phyloP scores from a whole-genome alignment of 768 basidiomycete species.

The Suillus plorans region DNA sequence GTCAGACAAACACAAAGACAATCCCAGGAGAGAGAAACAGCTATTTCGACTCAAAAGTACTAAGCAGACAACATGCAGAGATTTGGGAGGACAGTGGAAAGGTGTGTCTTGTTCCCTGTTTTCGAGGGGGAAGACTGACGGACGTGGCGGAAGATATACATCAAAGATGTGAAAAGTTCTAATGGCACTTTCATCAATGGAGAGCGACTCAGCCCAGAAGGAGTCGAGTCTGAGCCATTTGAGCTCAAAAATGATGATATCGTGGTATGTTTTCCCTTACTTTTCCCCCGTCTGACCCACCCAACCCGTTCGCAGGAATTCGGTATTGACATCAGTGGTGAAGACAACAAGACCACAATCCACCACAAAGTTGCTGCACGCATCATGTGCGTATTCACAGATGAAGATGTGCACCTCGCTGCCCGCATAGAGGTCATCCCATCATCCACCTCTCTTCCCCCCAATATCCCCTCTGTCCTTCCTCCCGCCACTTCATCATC shows the following conservation, averaged over 20 bases:
- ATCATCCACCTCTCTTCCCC: conserved; percentile 30
- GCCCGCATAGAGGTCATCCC: conserved; percentile 70
- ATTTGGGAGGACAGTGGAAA: conserved; percentile 95
- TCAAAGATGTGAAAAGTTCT: conserved; percentile 97
- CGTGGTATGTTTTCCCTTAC: conserved; percentile 62
- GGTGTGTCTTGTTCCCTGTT: conserved; percentile 42
- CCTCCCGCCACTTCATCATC: conserved; percentile 37
- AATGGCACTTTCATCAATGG: conserved; percentile 99
- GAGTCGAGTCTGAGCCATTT: conserved; percentile 87
- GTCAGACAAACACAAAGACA: conserved; percentile 95
- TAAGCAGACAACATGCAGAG: conserved; percentile 94
- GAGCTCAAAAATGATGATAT: conserved; percentile 95
- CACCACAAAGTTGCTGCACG: conserved; percentile 99
- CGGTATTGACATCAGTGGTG: conserved; percentile 97
- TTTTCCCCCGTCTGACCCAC: conserved; percentile 6
- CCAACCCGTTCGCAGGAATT: conserved; percentile 68
- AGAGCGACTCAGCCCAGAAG: conserved; percentile 86
- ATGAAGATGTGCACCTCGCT: conserved; percentile 80
- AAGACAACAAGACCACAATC: conserved; percentile 96
- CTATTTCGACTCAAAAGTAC: conserved; percentile 94
- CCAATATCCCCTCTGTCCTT: conserved; percentile 11
- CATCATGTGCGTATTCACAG: conserved; percentile 82
- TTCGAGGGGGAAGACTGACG: conserved; percentile 14
- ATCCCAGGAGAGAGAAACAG: conserved; percentile 91
- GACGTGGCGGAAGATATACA: conserved; percentile 68